Base-by-base conservation (phyloP, 2,329 filamentous ascomycete species). In the Penicillium corylophilum region DNA sequence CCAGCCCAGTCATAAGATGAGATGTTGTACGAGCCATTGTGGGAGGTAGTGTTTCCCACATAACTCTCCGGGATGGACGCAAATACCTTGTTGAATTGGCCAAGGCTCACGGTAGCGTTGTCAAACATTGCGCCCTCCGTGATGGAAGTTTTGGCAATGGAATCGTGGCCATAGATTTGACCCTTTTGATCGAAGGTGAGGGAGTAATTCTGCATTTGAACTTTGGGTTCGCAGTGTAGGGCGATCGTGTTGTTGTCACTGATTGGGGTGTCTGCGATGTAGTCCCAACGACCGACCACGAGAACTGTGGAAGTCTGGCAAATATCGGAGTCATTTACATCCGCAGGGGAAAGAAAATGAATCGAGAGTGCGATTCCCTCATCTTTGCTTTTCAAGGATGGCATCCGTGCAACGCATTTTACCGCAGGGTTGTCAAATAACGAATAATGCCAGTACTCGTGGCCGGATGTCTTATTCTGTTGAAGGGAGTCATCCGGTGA, bases 31-130 rank as follows among this genome's bases (percentile, higher is more conserved):
- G 57, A 59, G 8, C 63, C 60, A n/a, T 64, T 63, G 13, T 48
- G 44, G 16, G 55, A 39, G 3, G 60, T 56, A 2, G 61, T 59
- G 31, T 67, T 65, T 16, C 64, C 66, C 2, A 63, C 59, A 29
- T 63, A 70, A 38, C 58, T 68, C 44, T 67, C 67, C 1, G 68
- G 67, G 12, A 70, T 70, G 2, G 67, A 60, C 5, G 66, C 66
- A 55, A 70, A 70, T 2, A 68, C 64, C 49, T 68, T 70, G 56
- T 70, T 70, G 53, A 70, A 70, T 39, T 70, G 66, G 1, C 67
- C 68, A 24, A 70, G 50, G 31, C 65, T 69, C 45, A 67, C 48
- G 4, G 67, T 70, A 5, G 67, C 68, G 46, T 70, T 70, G 12
- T 66, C 57, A 36, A 64, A 65, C 65, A 70, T 68, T 9, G 53